A percentile compares a stretch with the other conserved stretches of the same genome.
Conservation (phyloP, 768 basidiomycete genomes). For the Lentinula detonsa region DNA sequence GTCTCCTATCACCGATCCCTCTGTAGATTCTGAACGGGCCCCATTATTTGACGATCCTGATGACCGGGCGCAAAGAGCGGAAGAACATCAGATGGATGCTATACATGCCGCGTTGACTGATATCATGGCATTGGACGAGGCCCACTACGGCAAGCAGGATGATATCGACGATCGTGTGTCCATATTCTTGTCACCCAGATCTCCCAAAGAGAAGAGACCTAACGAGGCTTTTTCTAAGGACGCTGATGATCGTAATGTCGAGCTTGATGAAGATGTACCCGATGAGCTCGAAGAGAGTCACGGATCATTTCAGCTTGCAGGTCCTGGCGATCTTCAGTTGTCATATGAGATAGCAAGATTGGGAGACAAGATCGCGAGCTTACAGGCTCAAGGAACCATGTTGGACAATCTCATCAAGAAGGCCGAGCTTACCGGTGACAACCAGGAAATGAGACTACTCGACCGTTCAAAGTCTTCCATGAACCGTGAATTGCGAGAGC, state of each 20-base stretch:
- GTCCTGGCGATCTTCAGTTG: conserved; percentile 85
- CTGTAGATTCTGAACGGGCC: conserved; percentile 50
- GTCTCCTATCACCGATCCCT: conserved; percentile 54
- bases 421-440: conserved; percentile 90
- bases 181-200: conserved; percentile 4
- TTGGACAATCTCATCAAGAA: conserved; percentile 88
- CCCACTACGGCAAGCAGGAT: conserved; percentile 6
- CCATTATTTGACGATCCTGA: conserved; percentile 82
- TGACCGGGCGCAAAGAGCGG: conserved; percentile 61
- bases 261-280: conserved; percentile 36
- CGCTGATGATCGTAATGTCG: conserved; percentile 43
- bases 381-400: conserved; percentile 77
- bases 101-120: conserved; percentile 95
- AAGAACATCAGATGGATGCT: conserved; percentile 87
- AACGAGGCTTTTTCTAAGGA: conserved; percentile 29
- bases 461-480: conserved; percentile 78
- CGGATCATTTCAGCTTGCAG: conserved; percentile 67
- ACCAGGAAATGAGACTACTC: conserved; percentile 78
- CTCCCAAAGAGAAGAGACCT: conserved; percentile 14
- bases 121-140: conserved; percentile 82
- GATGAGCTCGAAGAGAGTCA: conserved; percentile 36
- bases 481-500: conserved; percentile 74
- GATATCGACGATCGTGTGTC: conserved; percentile 2
- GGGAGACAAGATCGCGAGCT: conserved; percentile 63
- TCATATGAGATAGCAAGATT: conserved; percentile 83